Conservation (phyloP, 371 early-diverging fungal species). For the Cladochytrium tenue region DNA sequence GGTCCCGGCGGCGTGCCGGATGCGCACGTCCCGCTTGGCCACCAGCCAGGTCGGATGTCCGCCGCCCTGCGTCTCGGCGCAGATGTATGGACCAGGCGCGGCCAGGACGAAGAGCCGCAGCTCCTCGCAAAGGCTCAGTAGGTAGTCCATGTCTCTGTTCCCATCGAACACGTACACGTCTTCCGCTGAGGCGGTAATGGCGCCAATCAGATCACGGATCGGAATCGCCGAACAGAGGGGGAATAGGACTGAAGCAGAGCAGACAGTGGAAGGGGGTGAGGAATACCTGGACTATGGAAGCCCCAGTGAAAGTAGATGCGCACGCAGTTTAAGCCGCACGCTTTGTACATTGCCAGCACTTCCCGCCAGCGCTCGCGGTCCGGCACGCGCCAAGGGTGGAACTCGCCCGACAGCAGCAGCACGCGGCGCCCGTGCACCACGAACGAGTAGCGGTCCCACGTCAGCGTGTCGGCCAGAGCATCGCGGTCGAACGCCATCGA, state of each 20-base stretch:
- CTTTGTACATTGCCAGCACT: conserved; percentile 67
- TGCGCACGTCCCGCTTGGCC: conserved; percentile 70
- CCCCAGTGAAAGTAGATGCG: conserved; percentile 93
- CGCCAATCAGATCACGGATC: neutral
- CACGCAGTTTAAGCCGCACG: conserved; percentile 75
- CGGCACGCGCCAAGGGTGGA: conserved; percentile 80
- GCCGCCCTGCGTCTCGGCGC: conserved; percentile 85
- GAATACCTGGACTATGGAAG: conserved; percentile 69
- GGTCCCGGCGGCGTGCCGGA: conserved; percentile 71
- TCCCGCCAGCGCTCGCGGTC: conserved; percentile 40
- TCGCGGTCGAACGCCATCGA: conserved; percentile 62
- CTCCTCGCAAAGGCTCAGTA: conserved; percentile 73
- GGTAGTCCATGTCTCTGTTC: conserved; percentile 72
- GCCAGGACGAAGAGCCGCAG: conserved; percentile 77
- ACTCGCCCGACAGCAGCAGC: conserved; percentile 70
- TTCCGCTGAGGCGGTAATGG: conserved; percentile 34
- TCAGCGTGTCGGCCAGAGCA: conserved; percentile 52
- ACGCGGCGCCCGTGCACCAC: conserved; percentile 63
- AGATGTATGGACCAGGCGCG: conserved; percentile 84
- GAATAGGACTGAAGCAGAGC: neutral
- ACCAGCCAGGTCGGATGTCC: conserved; percentile 84
- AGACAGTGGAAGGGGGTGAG: neutral
- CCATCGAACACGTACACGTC: conserved; percentile 79
- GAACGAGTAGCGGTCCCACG: conserved; percentile 68
- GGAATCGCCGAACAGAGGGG: neutral